Base-by-base conservation (phyloP, 129 eudicot species). In the Smallanthus sonchifolius region DNA sequence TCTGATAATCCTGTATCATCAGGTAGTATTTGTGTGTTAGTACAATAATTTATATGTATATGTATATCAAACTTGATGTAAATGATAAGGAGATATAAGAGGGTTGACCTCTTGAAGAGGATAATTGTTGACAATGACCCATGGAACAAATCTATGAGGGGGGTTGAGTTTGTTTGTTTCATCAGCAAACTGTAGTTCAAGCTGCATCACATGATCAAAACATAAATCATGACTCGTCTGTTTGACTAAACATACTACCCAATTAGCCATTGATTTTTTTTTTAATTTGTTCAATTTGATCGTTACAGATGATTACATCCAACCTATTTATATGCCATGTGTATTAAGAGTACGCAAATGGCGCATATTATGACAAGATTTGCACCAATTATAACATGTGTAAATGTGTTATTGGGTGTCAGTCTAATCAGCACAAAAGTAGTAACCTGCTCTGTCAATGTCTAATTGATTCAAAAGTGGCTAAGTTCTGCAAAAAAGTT, bases 61-160 rank as follows among this genome's bases (percentile, higher is more conserved):
- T 16, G 24, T 54, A 2, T 5, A 7, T 17, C 32, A 54, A 6
- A 17, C 5, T 52, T 16, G 30, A 55, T 38, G 45, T 1, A 52
- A 52, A n/a, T 16, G 24, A 52, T 52, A 59, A 36, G 13, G 45
- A 17, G 73, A 32, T 5, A 2, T 10, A 16, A 65, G 44, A 67
- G 17, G 8, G 34, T 39, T 36, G 10, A 89, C 98, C 77, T 86
- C 85, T 81, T 82, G 84, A 65, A 93, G 91, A 36, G 98, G 87
- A 39, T 68, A 73, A 49, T 83, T 69, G 72, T 93, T 83, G 24
- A 93, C 98, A 39, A 93, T 57, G 63, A 93, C 95, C 98, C 98
- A 93, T 39, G 98, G 98, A 10, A 93, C 98, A 80, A 84, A 93
- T 86, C 81, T 80, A 39, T 86, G 97, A 60, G 90, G 90, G 5